Base-by-base conservation (phyloP, 75 land plant genomes). In the Cupressus sempervirens region DNA sequence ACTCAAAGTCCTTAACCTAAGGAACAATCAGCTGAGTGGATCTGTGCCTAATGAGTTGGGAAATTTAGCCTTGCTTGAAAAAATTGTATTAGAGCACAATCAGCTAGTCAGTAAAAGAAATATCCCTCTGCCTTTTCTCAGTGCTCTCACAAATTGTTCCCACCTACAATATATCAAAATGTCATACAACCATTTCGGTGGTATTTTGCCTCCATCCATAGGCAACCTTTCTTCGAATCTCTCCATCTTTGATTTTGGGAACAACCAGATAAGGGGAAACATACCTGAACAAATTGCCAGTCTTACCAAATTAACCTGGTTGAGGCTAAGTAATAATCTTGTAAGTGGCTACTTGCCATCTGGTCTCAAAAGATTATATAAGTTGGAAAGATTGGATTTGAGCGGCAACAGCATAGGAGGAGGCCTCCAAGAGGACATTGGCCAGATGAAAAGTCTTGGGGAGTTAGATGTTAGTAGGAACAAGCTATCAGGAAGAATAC, bases 131-230 rank as follows among this genome's bases (percentile, higher is more conserved):
- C 4, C 4, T 56, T 56, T 56, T 16, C 62, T 56, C 62, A 56
- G 7, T 18, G 62, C 20, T 56, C 62, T 56, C 62, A 20, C 62
- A 56, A 56, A 56, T 56, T 56, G 62, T 20, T 56, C 62, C 23
- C 3, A 56, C 26, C 26, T 56, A 56, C 6, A 56, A 56, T 20
- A 20, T 18, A 20, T 56, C 18, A 56, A 16, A 56, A 56, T 68
- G 12, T n/a, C 73, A 0, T 2, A 8, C 12, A 68, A 34, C 1
- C 91, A 93, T 84, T 91, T 96, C 83, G 90, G 91, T 40, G 98
- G 98, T 5, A 30, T 87, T 11, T 89, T 95, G 83, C 95, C 97
- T 68, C 32, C 3, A n/a, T 68, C 73, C 32, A 30, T 68, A 68
- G 73, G 73, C 29, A 10, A n/a, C 73, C 73, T 30, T 30, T 30